Evolutionary conservation across 495 filamentous ascomycete species (phyloP).

Genomic region (Aspergillus carlsbadensis): DNA sequence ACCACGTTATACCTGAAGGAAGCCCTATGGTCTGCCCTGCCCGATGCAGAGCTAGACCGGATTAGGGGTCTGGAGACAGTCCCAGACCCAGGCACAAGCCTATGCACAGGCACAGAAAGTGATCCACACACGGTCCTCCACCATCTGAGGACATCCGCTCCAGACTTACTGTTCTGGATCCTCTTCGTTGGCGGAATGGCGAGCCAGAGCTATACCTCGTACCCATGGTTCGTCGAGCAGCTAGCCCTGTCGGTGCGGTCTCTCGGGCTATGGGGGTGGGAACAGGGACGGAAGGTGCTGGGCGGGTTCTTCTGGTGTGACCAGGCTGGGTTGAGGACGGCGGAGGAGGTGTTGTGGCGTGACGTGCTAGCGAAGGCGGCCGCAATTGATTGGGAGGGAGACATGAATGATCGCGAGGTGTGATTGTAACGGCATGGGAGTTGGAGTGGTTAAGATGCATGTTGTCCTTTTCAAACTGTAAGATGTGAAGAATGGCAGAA

Average conservation of each 20-base stretch:
- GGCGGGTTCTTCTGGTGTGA: slow-evolving; percentile 7
- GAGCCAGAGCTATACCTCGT: background rate
- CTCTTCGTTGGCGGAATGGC: slow-evolving; percentile 8
- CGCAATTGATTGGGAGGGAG: no score
- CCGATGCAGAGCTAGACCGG: no score
- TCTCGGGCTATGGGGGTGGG: background rate
- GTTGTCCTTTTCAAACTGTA: no score
- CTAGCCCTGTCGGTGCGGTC: background rate
- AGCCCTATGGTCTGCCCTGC: background rate
- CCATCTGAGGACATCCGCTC: background rate
- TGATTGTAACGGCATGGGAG: no score
- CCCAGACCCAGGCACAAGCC: background rate
- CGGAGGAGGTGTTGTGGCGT: slow-evolving; percentile 2
- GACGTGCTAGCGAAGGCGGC: no score
- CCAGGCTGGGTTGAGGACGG: background rate
- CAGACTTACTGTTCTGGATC: slow-evolving; percentile 10
- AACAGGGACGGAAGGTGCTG: background rate
- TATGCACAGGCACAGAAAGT: no score
- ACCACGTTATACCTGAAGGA: background rate
- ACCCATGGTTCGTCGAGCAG: background rate
- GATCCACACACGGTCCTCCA: no score
- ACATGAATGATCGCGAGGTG: no score
- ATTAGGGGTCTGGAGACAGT: no score
- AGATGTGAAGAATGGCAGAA: no score
- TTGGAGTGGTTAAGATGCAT: no score